Conservation (phyloP, 148 eudicot genomes). For the Simmondsia chinensis region DNA sequence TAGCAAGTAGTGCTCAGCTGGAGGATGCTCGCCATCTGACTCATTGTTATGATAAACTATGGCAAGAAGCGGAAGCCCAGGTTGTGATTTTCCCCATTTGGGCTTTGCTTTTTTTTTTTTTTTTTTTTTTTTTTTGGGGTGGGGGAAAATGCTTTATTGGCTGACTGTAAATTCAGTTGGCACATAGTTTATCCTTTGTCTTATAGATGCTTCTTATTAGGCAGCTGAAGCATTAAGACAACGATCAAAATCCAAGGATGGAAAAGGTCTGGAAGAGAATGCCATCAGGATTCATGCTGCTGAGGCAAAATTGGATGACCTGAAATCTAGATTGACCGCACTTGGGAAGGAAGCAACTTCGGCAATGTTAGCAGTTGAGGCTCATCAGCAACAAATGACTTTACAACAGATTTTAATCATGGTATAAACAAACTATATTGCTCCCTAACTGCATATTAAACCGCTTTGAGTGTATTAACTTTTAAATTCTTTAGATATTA, state of each 20-base stretch:
- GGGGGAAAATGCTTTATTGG: background rate
- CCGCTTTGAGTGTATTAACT: background rate
- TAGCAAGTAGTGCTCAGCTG: constrained; percentile 59
- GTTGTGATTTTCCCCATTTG: constrained; percentile 21
- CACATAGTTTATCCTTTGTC: constrained; percentile 6
- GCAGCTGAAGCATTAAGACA: constrained; percentile 68
- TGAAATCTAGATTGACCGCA: constrained; percentile 52
- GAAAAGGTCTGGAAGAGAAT: constrained; percentile 31
- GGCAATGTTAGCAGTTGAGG: constrained; percentile 84
- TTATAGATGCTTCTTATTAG: constrained; percentile 23
- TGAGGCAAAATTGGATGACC: constrained; percentile 59
- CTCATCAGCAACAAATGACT: constrained; percentile 62
- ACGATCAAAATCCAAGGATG: constrained; percentile 44
- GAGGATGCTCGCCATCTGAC: constrained; percentile 85
- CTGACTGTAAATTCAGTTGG: background rate
- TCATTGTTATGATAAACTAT: constrained; percentile 52
- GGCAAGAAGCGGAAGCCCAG: constrained; percentile 81
- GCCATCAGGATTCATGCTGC: constrained; percentile 51
- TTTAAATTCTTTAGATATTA: no score
- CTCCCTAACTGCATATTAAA: background rate
- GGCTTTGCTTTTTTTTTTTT: background rate
- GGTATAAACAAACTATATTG: constrained; percentile 28
- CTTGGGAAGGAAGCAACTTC: constrained; percentile 72
- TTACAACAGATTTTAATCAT: constrained; percentile 59
- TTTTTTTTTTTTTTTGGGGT: no score